Evolutionary conservation across 2,329 filamentous ascomycete genomes (phyloP), one percentile per base, ranked within the genome.

Genomic region (Aspergillus glaucus): DNA sequence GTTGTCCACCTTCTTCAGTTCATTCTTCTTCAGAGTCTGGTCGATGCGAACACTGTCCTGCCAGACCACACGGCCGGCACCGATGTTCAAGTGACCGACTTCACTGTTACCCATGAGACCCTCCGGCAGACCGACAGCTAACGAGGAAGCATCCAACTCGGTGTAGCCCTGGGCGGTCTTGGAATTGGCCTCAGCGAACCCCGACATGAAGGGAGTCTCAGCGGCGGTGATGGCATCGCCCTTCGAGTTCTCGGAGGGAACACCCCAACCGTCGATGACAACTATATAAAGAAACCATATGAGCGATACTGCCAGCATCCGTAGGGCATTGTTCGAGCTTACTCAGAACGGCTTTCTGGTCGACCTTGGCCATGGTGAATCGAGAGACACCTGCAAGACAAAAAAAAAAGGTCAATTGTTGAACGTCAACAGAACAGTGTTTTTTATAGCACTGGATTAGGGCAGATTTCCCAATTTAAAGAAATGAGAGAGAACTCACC

Each of bases 51-150:
- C 93, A 56, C 94, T 88, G 70, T 93, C 92, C 73, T 98, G 93
- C 93, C 93, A 98, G 63, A 98, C 93, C 53, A 98, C 93, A 64
- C 93, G 82, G 50, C 93, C 93, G 51, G 93, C 93, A 63, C 93
- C 93, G 69, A 98, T 97, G 79, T 98, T 98, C 76, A 98, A 75
- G 74, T 98, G 93, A 54, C 93, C 93, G 70, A 98, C 93, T 74
- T 98, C 93, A 61, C 88, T 95, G 79, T 98, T 98, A 58, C 93
- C 93, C 93, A 98, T 98, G 58, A 98, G 79, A 51, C 93, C 93
- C 69, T 98, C 91, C 17, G 93, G 93, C 46, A 98, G 82, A 58
- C 93, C 93, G 57, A 98, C 93, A 42, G 93, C 93, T 52, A 95
- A 81, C 40, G 93, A 97, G 2, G 93, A 97, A 50, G 93, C 93